Evolutionary conservation across 106 monocot genomes (phyloP).

Genomic region (Dendrobium officinale): DNA sequence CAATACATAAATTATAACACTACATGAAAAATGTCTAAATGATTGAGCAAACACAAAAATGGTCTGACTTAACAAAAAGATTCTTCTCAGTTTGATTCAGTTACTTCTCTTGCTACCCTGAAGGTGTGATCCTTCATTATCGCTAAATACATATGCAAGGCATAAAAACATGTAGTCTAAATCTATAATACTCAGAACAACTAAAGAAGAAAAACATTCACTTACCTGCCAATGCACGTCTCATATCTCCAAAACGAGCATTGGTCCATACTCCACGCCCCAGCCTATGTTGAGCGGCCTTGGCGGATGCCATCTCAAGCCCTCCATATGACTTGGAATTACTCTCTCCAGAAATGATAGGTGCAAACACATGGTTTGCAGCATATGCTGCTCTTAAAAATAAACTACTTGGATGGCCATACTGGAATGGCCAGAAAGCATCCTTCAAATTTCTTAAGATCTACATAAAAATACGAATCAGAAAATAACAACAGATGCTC

Average conservation of each 20-base stretch:
- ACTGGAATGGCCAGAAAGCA: slow-evolving; percentile 55
- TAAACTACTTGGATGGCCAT: slow-evolving; percentile 34
- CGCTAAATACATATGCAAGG: neutral
- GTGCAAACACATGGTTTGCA: slow-evolving; percentile 30
- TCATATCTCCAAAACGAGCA: slow-evolving; percentile 52
- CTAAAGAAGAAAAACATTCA: neutral
- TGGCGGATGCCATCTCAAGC: slow-evolving; percentile 51
- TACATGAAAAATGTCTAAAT: neutral
- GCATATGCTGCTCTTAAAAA: slow-evolving; percentile 60
- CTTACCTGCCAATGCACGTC: slow-evolving; percentile 60
- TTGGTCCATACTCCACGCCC: neutral
- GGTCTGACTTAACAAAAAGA: neutral
- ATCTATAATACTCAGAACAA: neutral
- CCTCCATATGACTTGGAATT: slow-evolving; percentile 23
- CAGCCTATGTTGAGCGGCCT: slow-evolving; percentile 43
- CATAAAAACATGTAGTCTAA: neutral
- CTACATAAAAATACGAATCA: slow-evolving; percentile 19
- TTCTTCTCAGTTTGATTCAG: neutral
- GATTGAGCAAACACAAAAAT: neutral
- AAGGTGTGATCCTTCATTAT: neutral
- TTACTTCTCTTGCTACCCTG: neutral
- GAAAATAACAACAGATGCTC: neutral
- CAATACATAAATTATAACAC: neutral
- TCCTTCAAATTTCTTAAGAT: slow-evolving; percentile 36
- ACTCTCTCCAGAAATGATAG: slow-evolving; percentile 14